Conservation (phyloP, 225 moss, liverwort and hornwort genomes). For the Lunularia cruciata region DNA sequence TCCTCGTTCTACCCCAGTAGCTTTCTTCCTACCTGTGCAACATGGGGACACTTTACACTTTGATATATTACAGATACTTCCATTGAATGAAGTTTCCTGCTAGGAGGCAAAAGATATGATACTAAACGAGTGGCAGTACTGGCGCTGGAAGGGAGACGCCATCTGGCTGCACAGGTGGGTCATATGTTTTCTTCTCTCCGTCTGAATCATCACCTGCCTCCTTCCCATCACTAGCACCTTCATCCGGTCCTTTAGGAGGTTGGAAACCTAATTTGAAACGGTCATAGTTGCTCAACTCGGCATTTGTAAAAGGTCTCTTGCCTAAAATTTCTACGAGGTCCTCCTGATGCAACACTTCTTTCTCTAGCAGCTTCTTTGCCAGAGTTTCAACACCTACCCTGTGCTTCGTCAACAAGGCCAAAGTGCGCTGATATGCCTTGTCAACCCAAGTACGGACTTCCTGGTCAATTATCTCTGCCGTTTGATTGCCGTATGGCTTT, state of each 20-base stretch:
- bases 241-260: conserved; percentile 27
- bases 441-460: conserved; percentile 95
- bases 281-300: conserved; percentile 89
- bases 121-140: conserved; percentile 28
- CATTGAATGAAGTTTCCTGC: conserved; percentile 4
- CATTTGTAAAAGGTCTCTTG: conserved; percentile 88
- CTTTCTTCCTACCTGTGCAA: conserved; percentile 11
- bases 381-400: conserved; percentile 73
- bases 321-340: conserved; percentile 78
- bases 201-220: conserved; percentile 23
- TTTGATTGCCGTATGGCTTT: conserved; percentile 95
- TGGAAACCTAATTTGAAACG: conserved; percentile 85
- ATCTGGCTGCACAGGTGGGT: conserved; percentile 48
- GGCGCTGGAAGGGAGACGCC: conserved; percentile 41
- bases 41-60: background rate
- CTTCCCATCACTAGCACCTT: conserved; percentile 9
- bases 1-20: background rate
- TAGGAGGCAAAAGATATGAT: background rate
- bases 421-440: conserved; percentile 73
- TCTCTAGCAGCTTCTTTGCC: conserved; percentile 81
- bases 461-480: conserved; percentile 92
- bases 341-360: conserved; percentile 95
- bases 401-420: conserved; percentile 70
- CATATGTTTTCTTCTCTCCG: conserved; percentile 32
- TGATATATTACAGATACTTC: conserved; percentile 32